Conservation (phyloP, 2,329 filamentous ascomycete species). For the Xylaria polymorpha region DNA sequence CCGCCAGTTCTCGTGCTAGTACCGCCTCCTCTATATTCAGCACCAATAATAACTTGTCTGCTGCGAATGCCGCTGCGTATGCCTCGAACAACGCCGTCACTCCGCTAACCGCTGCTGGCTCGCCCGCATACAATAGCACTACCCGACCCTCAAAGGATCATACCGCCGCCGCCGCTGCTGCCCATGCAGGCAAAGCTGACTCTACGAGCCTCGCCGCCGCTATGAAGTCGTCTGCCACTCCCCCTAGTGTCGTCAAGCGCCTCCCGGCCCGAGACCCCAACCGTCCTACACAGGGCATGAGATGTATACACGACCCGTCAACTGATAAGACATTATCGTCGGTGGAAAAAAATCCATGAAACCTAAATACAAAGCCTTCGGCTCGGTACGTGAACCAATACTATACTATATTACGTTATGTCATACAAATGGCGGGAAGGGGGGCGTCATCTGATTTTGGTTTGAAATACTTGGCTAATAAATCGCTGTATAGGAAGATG, state of each 20-base stretch:
- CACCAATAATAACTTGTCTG: conserved; percentile 56
- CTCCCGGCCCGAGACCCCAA: conserved; percentile 67
- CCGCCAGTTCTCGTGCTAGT: conserved; percentile 77
- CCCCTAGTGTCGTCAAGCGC: conserved; percentile 53
- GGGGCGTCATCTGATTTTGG: conserved; percentile 71
- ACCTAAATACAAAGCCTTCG: conserved; percentile 72
- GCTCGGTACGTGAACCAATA: conserved; percentile 68
- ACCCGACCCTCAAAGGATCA: conserved; percentile 64
- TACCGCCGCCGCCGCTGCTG: conserved; percentile 62
- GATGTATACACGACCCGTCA: conserved; percentile 70
- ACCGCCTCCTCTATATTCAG: conserved; percentile 79
- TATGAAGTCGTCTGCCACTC: conserved; percentile 48
- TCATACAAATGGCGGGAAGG: conserved; percentile 57
- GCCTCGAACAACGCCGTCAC: conserved; percentile 60
- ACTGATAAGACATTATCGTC: conserved; percentile 55
- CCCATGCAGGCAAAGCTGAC: conserved; percentile 57
- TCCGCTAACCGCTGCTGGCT: conserved; percentile 64
- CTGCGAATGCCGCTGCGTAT: conserved; percentile 55
- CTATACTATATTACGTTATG: conserved; percentile 53
- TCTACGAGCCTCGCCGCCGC: conserved; percentile 47
- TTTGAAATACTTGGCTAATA: conserved; percentile 70
- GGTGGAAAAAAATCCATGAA: conserved; percentile 69
- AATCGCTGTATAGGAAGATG: conserved; percentile 77
- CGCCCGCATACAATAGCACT: conserved; percentile 59
- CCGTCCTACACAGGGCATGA: conserved; percentile 65